These are phyloP conservation scores for Myotisia sp. DNA, from an alignment of 2,329 filamentous ascomycete genomes.

Conservation along the genomic window DNA sequence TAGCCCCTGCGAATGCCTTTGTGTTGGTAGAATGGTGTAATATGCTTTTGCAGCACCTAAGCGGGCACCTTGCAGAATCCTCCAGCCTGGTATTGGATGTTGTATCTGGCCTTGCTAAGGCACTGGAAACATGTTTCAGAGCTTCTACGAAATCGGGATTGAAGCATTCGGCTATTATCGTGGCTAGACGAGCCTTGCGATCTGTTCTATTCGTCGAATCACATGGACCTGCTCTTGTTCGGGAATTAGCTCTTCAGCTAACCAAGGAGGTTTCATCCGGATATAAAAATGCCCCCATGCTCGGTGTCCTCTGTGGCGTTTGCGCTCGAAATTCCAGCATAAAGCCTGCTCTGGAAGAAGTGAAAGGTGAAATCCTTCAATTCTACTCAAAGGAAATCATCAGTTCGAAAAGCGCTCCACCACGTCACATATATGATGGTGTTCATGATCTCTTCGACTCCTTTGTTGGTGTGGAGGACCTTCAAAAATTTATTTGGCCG, in stretches of 20 bases:
- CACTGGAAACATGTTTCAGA: slow-evolving; percentile 63
- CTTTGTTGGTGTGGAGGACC: slow-evolving; percentile 59
- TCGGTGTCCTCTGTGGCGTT: slow-evolving; percentile 80
- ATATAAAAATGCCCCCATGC: slow-evolving; percentile 57
- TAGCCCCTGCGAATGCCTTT: slow-evolving; percentile 70
- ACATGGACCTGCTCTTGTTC: slow-evolving; percentile 47
- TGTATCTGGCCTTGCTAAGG: slow-evolving; percentile 54
- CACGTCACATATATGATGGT: slow-evolving; percentile 56
- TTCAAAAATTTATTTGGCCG: slow-evolving; percentile 62
- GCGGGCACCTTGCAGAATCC: slow-evolving; percentile 47
- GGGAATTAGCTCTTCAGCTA: slow-evolving; percentile 50
- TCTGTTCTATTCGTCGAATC: slow-evolving; percentile 50
- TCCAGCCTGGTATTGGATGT: slow-evolving; percentile 46
- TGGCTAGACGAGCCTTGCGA: slow-evolving; percentile 67
- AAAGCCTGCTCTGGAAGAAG: slow-evolving; percentile 46
- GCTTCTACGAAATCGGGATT: slow-evolving; percentile 50
- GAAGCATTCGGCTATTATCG: slow-evolving; percentile 57
- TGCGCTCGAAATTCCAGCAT: slow-evolving; percentile 55
- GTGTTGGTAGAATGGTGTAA: slow-evolving; percentile 85
- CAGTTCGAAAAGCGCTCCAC: slow-evolving; percentile 58
- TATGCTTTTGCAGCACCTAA: slow-evolving; percentile 58
- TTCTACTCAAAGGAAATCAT: slow-evolving; percentile 81
- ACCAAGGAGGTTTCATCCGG: slow-evolving; percentile 52
- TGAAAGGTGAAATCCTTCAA: slow-evolving; percentile 59
- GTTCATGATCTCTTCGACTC: slow-evolving; percentile 68